Base-by-base conservation (phyloP, 2,329 filamentous ascomycete genomes). In the Botryotinia narcissicola region DNA sequence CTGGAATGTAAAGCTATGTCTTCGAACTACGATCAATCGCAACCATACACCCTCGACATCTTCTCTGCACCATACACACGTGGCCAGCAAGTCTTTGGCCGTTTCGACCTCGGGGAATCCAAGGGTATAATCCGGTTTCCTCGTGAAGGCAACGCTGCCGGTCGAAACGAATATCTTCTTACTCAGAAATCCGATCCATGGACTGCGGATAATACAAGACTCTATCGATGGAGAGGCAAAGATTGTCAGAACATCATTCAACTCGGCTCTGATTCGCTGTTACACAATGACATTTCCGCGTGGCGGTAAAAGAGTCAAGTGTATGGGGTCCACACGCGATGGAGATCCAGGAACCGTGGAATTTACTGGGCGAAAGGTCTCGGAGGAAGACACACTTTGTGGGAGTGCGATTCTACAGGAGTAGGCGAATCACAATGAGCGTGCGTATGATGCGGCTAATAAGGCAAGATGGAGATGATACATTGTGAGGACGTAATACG, bases 221-320 rank as follows among this genome's bases (percentile, higher is more conserved):
- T 25, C 37, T 54, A 68, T 40, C 20, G 64, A 18, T 68, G 64
- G 46, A 68, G 64, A 35, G 64, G 64, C 32, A 68, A 54, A 68
- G 64, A 68, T 54, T 5, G 20, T 22, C 29, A 40, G 44, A 5
- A 40, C 29, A 54, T 51, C 29, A 68, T 40, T 40, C 64, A 68
- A 14, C 22, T 54, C 7, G 29, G 18, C 7, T 68, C 46, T 8
- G 46, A 57, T 35, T n/a, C 10, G 29, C 7, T 22, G n/a, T 6
- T 57, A 54, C 18, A 25, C 7, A 16, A 68, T 68, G 64, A 54
- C 20, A 29, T 57, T 68, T 14, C 54, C 44, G 16, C 20, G 51
- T 40, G 32, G 32, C 32, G 64, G 46, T 14, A 68, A n/a, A 10
- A 51, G 18, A 16, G 44, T 54, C 14, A 25, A 35, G 64, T 14